phyloP scores from a whole-genome alignment of 176 grass and related monocot species.

The Dendrocalamus sinicus region DNA sequence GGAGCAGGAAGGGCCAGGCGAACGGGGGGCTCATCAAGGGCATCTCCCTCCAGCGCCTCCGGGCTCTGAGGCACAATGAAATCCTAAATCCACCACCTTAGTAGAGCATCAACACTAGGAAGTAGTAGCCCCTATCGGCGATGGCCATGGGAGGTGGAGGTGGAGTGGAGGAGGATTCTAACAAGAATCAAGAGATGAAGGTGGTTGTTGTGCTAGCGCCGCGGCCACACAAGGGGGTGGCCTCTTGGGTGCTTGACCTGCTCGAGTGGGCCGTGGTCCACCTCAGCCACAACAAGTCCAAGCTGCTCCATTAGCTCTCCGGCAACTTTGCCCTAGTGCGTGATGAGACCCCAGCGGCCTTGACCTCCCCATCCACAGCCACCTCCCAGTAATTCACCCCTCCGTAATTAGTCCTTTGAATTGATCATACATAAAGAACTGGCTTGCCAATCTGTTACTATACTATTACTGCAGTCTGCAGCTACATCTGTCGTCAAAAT shows the following conservation, averaged over 20 bases:
- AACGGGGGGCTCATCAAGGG: no score
- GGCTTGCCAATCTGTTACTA: not conserved
- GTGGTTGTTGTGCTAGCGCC: slow-evolving; percentile 58
- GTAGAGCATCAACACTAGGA: not conserved
- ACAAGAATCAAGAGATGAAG: not conserved
- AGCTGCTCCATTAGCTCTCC: slow-evolving; percentile 77
- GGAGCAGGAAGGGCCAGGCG: no score
- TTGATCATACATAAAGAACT: not conserved
- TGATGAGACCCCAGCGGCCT: slow-evolving; percentile 74
- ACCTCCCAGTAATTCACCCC: slow-evolving; percentile 44
- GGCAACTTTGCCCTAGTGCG: slow-evolving; percentile 80
- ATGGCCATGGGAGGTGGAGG: slow-evolving; percentile 53
- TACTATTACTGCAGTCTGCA: not conserved
- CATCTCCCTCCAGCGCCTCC: no score
- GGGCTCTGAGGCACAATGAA: no score
- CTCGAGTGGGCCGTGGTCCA: slow-evolving; percentile 63
- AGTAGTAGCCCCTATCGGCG: no score
- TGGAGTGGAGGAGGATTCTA: not conserved
- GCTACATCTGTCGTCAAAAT: not conserved
- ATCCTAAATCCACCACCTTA: no score
- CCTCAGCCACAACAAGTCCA: slow-evolving; percentile 59
- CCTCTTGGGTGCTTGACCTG: slow-evolving; percentile 67
- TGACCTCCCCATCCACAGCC: slow-evolving; percentile 67
- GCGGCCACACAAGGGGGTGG: slow-evolving; percentile 66
- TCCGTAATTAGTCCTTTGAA: not conserved